Conservation (phyloP, 805 yeast species). For the Zygotorulaspora sp. region DNA sequence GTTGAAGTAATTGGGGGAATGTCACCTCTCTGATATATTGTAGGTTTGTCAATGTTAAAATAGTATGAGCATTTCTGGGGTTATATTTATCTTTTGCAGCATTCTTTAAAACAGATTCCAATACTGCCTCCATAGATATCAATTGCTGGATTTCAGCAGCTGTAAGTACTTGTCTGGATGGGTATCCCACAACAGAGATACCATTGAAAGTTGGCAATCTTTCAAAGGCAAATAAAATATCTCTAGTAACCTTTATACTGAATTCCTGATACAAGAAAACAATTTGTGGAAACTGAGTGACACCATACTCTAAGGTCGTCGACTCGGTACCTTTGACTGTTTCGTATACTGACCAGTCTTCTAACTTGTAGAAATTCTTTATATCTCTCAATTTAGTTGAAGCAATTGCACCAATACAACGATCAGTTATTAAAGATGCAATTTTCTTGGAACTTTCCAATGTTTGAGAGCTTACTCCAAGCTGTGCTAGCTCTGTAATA, state of each 20-base stretch:
- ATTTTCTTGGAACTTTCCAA: constrained; percentile 37
- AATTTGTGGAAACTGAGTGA: constrained; percentile 38
- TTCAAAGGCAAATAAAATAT: constrained; percentile 33
- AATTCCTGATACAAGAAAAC: constrained; percentile 34
- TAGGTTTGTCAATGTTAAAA: constrained; percentile 52
- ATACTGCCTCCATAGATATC: constrained; percentile 43
- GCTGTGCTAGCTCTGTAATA: constrained; percentile 42
- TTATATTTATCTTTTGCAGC: constrained; percentile 40
- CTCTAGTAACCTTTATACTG: constrained; percentile 34
- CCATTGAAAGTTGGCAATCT: constrained; percentile 35
- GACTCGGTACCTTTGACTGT: constrained; percentile 16
- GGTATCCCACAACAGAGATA: constrained; percentile 37
- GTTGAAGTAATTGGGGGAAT: constrained; percentile 46
- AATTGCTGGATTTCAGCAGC: constrained; percentile 41
- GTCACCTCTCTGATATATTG: constrained; percentile 43
- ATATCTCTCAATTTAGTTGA: constrained; percentile 51
- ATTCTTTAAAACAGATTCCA: constrained; percentile 41
- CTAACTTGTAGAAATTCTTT: constrained; percentile 37
- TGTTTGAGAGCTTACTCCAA: constrained; percentile 39
- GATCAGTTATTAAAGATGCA: constrained; percentile 39
- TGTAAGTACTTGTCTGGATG: constrained; percentile 35
- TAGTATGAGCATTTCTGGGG: constrained; percentile 42
- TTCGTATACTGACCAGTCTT: constrained; percentile 38
- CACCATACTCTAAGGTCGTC: constrained; percentile 29
- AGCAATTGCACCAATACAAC: constrained; percentile 45